Conservation (phyloP, 371 early-diverging fungal genomes). For the Actinomucor elegans region DNA sequence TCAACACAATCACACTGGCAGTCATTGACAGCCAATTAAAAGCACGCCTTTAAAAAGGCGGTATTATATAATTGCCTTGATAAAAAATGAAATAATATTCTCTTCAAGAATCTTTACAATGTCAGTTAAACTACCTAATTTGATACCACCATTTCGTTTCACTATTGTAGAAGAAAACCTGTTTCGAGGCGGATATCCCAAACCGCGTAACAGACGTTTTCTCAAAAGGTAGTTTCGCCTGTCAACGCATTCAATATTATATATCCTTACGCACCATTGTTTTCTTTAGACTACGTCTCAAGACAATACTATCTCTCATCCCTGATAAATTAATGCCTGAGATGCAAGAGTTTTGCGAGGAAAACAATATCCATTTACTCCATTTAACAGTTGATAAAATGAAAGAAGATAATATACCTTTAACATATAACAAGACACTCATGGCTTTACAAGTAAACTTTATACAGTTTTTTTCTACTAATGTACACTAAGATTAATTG, state of each 20-base stretch:
- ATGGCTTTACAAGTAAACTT: constrained; percentile 66
- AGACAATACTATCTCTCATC: constrained; percentile 84
- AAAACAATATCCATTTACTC: constrained; percentile 66
- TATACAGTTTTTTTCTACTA: too few species aligned
- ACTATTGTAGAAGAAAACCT: constrained; percentile 79
- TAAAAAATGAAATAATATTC: too few species aligned
- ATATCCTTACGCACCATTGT: not conserved
- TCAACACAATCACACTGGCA: too few species aligned
- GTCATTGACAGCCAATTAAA: too few species aligned
- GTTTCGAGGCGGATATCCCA: constrained; percentile 87
- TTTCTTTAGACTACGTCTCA: constrained; percentile 60
- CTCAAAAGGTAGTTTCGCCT: constrained; percentile 74
- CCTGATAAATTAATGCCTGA: constrained; percentile 71
- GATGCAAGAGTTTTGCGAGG: constrained; percentile 65
- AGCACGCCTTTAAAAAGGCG: too few species aligned
- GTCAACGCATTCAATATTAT: too few species aligned
- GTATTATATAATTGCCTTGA: too few species aligned
- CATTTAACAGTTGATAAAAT: constrained; percentile 81
- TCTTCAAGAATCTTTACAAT: too few species aligned
- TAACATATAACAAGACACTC: constrained; percentile 76
- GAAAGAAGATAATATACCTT: constrained; percentile 84
- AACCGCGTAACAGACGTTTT: constrained; percentile 82
- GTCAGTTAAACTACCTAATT: constrained; percentile 41
- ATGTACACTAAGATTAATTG: too few species aligned
- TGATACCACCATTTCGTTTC: constrained; percentile 86